These are phyloP conservation scores for Strobilomyces confusus DNA, from an alignment of 768 basidiomycete species.

Conservation along the genomic window DNA sequence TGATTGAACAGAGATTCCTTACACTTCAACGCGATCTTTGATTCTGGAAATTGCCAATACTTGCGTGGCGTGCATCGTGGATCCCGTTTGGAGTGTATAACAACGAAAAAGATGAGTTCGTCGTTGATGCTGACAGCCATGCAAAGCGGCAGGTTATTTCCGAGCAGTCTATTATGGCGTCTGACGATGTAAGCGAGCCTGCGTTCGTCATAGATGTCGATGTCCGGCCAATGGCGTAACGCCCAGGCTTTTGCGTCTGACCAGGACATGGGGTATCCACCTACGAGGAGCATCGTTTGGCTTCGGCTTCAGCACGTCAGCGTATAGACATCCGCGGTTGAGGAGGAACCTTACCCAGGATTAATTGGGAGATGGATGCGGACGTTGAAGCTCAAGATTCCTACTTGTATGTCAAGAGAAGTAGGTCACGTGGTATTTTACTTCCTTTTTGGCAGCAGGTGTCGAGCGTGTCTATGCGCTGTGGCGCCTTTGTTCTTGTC, in stretches of 20 bases:
- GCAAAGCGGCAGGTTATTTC: not conserved
- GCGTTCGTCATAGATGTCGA: slow-evolving; percentile 2
- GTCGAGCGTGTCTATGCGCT: too few species aligned
- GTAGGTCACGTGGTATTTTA: too few species aligned
- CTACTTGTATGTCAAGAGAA: too few species aligned
- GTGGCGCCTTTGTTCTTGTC: too few species aligned
- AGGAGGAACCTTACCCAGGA: too few species aligned
- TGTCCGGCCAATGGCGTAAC: slow-evolving; percentile 4
- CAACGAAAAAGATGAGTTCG: not conserved
- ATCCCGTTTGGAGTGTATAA: not conserved
- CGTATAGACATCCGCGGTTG: too few species aligned
- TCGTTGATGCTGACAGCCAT: not conserved
- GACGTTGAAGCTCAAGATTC: too few species aligned
- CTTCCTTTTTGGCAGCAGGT: too few species aligned
- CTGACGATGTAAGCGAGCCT: not conserved
- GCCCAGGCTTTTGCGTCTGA: slow-evolving; percentile 6
- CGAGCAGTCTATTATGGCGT: not conserved
- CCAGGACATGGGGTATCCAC: not conserved
- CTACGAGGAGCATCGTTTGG: too few species aligned
- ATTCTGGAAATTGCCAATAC: not conserved
- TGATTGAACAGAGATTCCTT: not conserved
- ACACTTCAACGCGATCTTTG: not conserved
- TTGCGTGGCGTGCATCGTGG: not conserved
- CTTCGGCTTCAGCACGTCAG: too few species aligned
- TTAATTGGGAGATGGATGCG: too few species aligned